These are phyloP conservation scores for Cyberlindnera samutprakarnensis DNA, from an alignment of 805 yeast genomes.

Conservation along the genomic window DNA sequence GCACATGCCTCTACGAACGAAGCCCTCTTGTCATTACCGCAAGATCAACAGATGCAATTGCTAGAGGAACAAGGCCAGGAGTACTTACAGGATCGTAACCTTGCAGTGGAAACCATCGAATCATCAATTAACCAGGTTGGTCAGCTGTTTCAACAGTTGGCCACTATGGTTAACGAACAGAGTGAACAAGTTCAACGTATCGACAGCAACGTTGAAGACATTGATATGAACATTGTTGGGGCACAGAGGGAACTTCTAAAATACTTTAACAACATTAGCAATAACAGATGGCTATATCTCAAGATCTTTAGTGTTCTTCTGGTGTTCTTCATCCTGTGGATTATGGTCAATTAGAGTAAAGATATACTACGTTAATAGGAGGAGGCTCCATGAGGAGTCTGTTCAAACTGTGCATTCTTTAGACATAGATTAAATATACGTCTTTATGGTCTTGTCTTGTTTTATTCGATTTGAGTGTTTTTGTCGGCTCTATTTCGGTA, in stretches of 20 bases:
- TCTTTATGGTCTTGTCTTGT: too few species aligned
- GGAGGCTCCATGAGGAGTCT: too few species aligned
- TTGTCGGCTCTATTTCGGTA: too few species aligned
- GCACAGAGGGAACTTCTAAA: slow-evolving; percentile 92
- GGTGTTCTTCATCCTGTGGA: slow-evolving; percentile 72
- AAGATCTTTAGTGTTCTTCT: slow-evolving; percentile 85
- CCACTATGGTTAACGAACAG: slow-evolving; percentile 97
- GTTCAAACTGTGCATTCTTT: too few species aligned
- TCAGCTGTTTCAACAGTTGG: slow-evolving; percentile 84
- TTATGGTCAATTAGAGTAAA: slow-evolving; percentile 50
- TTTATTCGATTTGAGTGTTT: too few species aligned
- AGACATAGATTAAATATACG: too few species aligned
- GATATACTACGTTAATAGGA: too few species aligned
- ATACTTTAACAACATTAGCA: slow-evolving; percentile 80
- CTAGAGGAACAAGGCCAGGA: slow-evolving; percentile 75
- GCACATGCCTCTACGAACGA: slow-evolving; percentile 3
- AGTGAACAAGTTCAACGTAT: slow-evolving; percentile 94
- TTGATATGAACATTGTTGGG: slow-evolving; percentile 79
- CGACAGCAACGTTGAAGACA: slow-evolving; percentile 92
- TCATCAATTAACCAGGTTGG: slow-evolving; percentile 97
- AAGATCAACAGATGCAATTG: slow-evolving; percentile 73
- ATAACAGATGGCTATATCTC: slow-evolving; percentile 86
- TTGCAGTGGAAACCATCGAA: slow-evolving; percentile 94
- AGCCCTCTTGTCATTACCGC: slow-evolving; percentile 64
- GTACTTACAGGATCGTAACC: slow-evolving; percentile 75